Evolutionary conservation across 164 flowering plant genomes (phyloP).

Genomic region (Magnolia kwangsiensis): DNA sequence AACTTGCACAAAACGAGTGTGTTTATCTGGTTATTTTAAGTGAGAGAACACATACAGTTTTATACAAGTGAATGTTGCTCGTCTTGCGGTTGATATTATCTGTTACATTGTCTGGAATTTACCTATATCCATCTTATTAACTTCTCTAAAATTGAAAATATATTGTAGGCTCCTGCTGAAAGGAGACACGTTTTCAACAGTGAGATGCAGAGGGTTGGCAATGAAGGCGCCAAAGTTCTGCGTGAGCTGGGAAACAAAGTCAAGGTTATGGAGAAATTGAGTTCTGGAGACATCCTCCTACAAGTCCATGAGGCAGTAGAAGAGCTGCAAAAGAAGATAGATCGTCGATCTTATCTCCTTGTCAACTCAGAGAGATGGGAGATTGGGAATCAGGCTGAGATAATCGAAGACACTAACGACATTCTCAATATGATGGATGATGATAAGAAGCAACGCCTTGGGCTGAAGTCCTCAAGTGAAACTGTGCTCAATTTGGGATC

Average conservation of each 20-base stretch:
- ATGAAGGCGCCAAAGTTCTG: conserved; percentile 77
- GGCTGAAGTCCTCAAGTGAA: conserved; percentile 50
- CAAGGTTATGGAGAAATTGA: conserved; percentile 68
- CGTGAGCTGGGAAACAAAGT: conserved; percentile 73
- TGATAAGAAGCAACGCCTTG: conserved; percentile 23
- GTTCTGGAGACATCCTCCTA: conserved; percentile 38
- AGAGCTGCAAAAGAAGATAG: conserved; percentile 75
- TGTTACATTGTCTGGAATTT: not conserved
- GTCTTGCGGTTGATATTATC: not conserved
- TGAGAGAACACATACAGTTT: not conserved
- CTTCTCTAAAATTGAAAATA: not conserved
- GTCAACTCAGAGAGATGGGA: conserved; percentile 75
- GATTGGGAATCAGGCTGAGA: conserved; percentile 32
- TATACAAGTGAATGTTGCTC: not conserved
- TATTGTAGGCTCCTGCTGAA: conserved; percentile 69
- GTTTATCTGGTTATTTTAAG: no score
- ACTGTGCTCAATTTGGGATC: conserved; percentile 50
- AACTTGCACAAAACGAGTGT: not conserved
- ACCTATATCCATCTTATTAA: not conserved
- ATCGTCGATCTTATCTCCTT: conserved; percentile 65
- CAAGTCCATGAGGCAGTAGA: conserved; percentile 86
- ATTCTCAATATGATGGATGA: conserved; percentile 27
- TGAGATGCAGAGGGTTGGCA: conserved; percentile 70
- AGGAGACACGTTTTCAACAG: conserved; percentile 52
- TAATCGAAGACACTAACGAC: conserved; percentile 29